These are phyloP conservation scores for Mycena polygramma DNA, from an alignment of 768 basidiomycete species.

Conservation along the genomic window DNA sequence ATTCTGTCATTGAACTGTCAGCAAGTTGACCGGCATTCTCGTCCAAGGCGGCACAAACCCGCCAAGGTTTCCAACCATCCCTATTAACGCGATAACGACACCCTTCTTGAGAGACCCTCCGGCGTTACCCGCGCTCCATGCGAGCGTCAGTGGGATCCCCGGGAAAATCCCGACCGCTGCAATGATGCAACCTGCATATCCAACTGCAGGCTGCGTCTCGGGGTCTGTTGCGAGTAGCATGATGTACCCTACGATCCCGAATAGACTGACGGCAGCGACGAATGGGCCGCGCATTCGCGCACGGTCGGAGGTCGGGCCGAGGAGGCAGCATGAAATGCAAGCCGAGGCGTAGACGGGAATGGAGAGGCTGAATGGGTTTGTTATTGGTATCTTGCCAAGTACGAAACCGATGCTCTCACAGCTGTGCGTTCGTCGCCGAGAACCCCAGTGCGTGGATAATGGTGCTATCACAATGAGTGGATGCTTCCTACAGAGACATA, in stretches of 20 bases:
- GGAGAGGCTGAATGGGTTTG: conserved; percentile 40
- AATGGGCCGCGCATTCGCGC: conserved; percentile 55
- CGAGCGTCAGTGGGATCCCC: conserved; percentile 59
- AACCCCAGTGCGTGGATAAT: conserved; percentile 56
- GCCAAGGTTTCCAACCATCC: conserved; percentile 69
- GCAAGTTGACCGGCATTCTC: background rate
- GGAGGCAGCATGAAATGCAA: conserved; percentile 42
- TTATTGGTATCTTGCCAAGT: no score
- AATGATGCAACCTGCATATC: conserved; percentile 63
- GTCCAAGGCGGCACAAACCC: conserved; percentile 40
- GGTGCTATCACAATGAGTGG: conserved; percentile 28
- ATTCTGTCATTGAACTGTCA: conserved; percentile 47
- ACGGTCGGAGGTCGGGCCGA: conserved; percentile 51
- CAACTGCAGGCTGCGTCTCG: conserved; percentile 47
- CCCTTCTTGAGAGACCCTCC: conserved; percentile 69
- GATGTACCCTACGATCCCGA: conserved; percentile 58
- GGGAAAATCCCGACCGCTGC: conserved; percentile 68
- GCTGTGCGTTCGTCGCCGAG: conserved; percentile 54
- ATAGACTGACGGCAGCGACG: conserved; percentile 50
- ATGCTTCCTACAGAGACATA: background rate
- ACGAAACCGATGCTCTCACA: conserved; percentile 32
- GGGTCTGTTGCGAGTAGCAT: conserved; percentile 52
- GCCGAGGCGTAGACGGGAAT: conserved; percentile 51
- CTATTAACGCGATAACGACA: conserved; percentile 65
- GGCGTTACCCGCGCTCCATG: conserved; percentile 69